Base-by-base conservation (phyloP, 2,329 filamentous ascomycete genomes). In the Pseudogymnoascus sp. region DNA sequence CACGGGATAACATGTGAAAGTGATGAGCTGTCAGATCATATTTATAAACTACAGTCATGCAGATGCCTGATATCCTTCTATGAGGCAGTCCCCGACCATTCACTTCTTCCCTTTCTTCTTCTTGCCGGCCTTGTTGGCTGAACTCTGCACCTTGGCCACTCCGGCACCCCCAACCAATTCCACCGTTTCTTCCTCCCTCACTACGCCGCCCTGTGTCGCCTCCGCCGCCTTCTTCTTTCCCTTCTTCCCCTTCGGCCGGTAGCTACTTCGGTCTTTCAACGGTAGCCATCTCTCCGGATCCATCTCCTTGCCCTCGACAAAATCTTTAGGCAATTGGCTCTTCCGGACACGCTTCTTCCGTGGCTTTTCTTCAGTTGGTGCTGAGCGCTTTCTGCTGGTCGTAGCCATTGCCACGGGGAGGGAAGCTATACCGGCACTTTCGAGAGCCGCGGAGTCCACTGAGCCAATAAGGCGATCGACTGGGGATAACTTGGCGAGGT, bases 271-370 rank as follows among this genome's bases (percentile, higher is more conserved):
- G 73, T 99, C 94, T 60, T 89, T 86, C 70, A 97, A 80, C 11
- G 94, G 93, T 64, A 99, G 77, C 94, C 94, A 99, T 66, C 94
- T 83, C 76, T 99, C 94, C 0, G 91, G 87, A 74, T 99, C 94
- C 35, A 90, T 84, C 67, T 86, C 87, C 79, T 92, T 95, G 68
- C 82, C 84, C 60, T 90, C 83, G 64, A 91, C 90, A 70, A 85
- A 90, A 70, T 87, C 82, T 75, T 90, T 91, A 33, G 89, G 89
- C 69, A 90, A 78, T 68, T 84, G 84, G 62, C 79, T 82, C 72
- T 82, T 80, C 58, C 81, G 78, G 36, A 82, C 79, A 70, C 82
- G 83, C 71, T 84, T 85, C 64, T 82, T 78, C 71, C 84, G 85
- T 7, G 78, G 69, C 19, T 74, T 76, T 3, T 68, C 65, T 19